Evolutionary conservation across 2,329 filamentous ascomycete species (phyloP).

Genomic region (Dactylella cylindrospora): DNA sequence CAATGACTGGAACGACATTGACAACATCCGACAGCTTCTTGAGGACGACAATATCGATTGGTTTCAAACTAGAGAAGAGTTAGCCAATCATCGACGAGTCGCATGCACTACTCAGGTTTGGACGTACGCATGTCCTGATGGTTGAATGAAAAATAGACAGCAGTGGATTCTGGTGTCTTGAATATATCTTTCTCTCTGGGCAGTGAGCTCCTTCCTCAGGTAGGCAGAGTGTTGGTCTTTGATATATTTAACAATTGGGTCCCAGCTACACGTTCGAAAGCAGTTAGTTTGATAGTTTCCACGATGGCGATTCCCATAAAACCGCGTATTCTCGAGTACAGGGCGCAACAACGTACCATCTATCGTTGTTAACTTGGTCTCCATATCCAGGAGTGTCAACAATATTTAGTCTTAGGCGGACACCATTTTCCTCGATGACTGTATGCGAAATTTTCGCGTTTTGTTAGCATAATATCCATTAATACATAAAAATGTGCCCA

Average conservation of each 20-base stretch:
- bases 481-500: neutral
- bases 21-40: slow-evolving; percentile 99
- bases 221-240: slow-evolving; percentile 99
- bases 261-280: slow-evolving; percentile 64
- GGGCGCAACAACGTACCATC: slow-evolving; percentile 62
- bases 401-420: slow-evolving; percentile 95
- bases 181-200: slow-evolving; percentile 98
- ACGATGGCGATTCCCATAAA: slow-evolving; percentile 26
- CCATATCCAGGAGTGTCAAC: slow-evolving; percentile 98
- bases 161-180: slow-evolving; percentile 99
- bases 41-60: slow-evolving; percentile 97
- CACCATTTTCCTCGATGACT: slow-evolving; percentile 98
- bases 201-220: slow-evolving; percentile 97
- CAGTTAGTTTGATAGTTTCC: slow-evolving; percentile 44
- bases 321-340: neutral
- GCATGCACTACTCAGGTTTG: neutral
- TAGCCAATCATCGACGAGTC: slow-evolving; percentile 5
- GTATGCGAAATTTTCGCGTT: slow-evolving; percentile 10
- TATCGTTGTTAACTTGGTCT: slow-evolving; percentile 98
- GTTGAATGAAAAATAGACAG: slow-evolving; percentile 99
- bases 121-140: slow-evolving; percentile 80
- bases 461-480: slow-evolving; percentile 1
- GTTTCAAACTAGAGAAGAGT: slow-evolving; percentile 68
- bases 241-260: slow-evolving; percentile 99
- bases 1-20: slow-evolving; percentile 98